Conservation (phyloP, 2,329 filamentous ascomycete species). For the Calonectria pseudoturangicola region DNA sequence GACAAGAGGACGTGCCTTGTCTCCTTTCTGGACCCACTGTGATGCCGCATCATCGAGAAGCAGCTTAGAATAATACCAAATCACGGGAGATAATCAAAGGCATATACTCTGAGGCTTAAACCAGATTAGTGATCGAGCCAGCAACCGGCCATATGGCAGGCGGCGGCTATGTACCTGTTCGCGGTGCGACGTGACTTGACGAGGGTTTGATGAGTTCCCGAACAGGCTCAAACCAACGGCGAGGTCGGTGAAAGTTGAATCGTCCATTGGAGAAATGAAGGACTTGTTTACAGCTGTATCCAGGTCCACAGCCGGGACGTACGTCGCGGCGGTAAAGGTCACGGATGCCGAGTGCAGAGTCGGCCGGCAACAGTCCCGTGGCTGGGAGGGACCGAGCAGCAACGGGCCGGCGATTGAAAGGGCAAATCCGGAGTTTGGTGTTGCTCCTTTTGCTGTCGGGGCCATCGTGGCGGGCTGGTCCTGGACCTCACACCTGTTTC, state of each 20-base stretch:
- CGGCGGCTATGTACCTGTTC: not conserved
- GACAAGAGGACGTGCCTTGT: conserved; percentile 37
- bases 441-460: conserved; percentile 6
- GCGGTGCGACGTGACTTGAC: conserved; percentile 10
- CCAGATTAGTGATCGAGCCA: conserved; percentile 20
- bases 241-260: conserved; percentile 1
- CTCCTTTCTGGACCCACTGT: conserved; percentile 29
- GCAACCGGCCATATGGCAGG: conserved; percentile 3
- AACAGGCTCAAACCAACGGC: conserved; percentile 21
- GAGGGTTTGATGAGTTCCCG: not conserved
- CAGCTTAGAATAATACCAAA: conserved; percentile 33
- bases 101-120: conserved; percentile 15
- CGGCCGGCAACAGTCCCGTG: conserved; percentile 26
- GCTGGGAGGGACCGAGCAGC: conserved; percentile 32
- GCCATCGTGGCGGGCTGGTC: not conserved
- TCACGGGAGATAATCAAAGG: conserved; percentile 25
- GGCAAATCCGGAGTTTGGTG: conserved; percentile 12
- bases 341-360: conserved; percentile 26
- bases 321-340: conserved; percentile 31
- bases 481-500: conserved; percentile 16
- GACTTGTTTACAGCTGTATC: conserved; percentile 32
- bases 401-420: conserved; percentile 5
- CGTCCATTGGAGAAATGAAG: conserved; percentile 42
- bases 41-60: conserved; percentile 39
- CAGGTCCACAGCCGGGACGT: conserved; percentile 30